These are phyloP conservation scores for Colletotrichum sidae DNA, from an alignment of 2,329 filamentous ascomycete genomes.

Conservation along the genomic window DNA sequence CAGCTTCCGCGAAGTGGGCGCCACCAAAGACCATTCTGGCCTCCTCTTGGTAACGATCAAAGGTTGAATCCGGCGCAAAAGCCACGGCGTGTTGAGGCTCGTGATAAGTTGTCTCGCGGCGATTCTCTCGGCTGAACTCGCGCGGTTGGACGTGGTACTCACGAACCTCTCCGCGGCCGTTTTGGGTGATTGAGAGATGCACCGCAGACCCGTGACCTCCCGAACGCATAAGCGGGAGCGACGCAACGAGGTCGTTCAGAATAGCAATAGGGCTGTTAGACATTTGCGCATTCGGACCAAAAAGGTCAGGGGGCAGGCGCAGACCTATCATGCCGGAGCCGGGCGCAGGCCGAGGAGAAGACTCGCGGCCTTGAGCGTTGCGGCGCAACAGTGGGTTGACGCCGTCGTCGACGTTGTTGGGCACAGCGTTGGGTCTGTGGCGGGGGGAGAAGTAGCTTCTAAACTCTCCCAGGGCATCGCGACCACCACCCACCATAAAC, in stretches of 20 bases:
- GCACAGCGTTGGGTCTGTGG: conserved; percentile 64
- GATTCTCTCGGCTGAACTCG: conserved; percentile 58
- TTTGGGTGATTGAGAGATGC: conserved; percentile 69
- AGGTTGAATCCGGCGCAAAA: conserved; percentile 79
- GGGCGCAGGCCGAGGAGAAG: conserved; percentile 59
- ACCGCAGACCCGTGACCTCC: conserved; percentile 59
- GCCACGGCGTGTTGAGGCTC: conserved; percentile 81
- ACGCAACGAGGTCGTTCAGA: conserved; percentile 67
- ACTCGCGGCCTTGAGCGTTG: conserved; percentile 56
- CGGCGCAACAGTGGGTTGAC: conserved; percentile 88
- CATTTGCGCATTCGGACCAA: conserved; percentile 50
- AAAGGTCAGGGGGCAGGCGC: conserved; percentile 59
- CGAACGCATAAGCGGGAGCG: conserved; percentile 58
- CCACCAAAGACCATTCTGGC: conserved; percentile 85
- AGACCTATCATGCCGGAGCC: conserved; percentile 66
- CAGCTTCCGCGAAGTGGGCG: conserved; percentile 72
- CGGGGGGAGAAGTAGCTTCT: conserved; percentile 62
- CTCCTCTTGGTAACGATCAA: conserved; percentile 88
- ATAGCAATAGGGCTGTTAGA: conserved; percentile 65
- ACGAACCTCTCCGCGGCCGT: conserved; percentile 61
- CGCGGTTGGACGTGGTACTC: conserved; percentile 62
- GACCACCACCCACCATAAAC: conserved; percentile 65
- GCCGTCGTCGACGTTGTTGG: conserved; percentile 79
- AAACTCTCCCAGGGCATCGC: conserved; percentile 64
- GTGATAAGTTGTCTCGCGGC: conserved; percentile 59